phyloP scores from a whole-genome alignment of 768 basidiomycete genomes.

The Tephrocybe sp. region DNA sequence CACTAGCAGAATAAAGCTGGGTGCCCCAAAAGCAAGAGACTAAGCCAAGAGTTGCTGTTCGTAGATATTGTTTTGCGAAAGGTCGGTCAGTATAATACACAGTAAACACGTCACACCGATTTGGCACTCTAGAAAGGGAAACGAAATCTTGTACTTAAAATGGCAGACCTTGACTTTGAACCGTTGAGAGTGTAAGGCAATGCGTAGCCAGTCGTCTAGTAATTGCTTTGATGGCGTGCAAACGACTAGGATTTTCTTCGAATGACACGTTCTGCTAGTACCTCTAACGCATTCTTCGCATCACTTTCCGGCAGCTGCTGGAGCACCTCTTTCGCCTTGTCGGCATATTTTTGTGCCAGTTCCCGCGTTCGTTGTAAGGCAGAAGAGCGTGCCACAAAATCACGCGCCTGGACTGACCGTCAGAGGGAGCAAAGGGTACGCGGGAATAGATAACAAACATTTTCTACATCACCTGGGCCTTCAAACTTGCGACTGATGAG shows the following conservation, averaged over 20 bases:
- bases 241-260: slow-evolving; percentile 44
- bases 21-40: too few species aligned
- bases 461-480: slow-evolving; percentile 81
- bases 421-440: slow-evolving; percentile 3
- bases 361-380: slow-evolving; percentile 81
- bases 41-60: too few species aligned
- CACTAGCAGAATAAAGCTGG: too few species aligned
- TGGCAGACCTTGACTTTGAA: too few species aligned
- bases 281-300: slow-evolving; percentile 75
- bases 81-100: too few species aligned
- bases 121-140: too few species aligned
- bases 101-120: too few species aligned
- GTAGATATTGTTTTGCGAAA: too few species aligned
- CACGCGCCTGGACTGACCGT: slow-evolving; percentile 56
- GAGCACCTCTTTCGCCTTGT: slow-evolving; percentile 76
- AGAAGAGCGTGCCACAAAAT: slow-evolving; percentile 72
- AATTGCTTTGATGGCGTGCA: too few species aligned
- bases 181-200: too few species aligned
- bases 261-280: slow-evolving; percentile 74
- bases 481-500: slow-evolving; percentile 85
- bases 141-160: too few species aligned
- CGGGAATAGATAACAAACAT: slow-evolving; percentile 40
- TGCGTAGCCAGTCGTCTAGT: too few species aligned
- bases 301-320: slow-evolving; percentile 78
- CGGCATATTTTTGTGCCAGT: slow-evolving; percentile 76